Conservation (phyloP, 2,329 filamentous ascomycete genomes). For the Elsinoe necatrix region DNA sequence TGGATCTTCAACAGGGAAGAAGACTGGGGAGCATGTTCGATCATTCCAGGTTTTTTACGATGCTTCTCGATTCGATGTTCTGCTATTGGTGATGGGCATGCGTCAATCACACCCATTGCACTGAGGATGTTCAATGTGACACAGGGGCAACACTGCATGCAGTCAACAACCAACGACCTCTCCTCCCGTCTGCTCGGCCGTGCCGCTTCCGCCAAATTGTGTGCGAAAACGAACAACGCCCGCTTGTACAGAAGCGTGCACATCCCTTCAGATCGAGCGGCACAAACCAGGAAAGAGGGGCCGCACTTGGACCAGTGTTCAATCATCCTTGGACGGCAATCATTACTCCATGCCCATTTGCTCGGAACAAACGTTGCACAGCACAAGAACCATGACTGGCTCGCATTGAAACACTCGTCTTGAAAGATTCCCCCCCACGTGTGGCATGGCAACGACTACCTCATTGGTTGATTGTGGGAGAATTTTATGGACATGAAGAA, state of each 20-base stretch:
- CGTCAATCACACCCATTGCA: neutral
- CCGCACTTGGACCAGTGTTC: neutral
- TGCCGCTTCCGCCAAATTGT: conserved; percentile 1
- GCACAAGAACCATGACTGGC: neutral
- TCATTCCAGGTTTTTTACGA: neutral
- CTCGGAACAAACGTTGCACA: neutral
- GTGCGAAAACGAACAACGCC: conserved; percentile 2
- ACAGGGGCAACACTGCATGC: neutral
- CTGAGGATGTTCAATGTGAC: neutral
- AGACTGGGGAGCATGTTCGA: neutral
- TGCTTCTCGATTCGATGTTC: neutral
- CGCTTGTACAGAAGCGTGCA: conserved; percentile 1
- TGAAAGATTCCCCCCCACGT: conserved; percentile 2
- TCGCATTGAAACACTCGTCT: conserved; percentile 3
- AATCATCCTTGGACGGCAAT: conserved; percentile 4
- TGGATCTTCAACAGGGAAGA: conserved; percentile 2
- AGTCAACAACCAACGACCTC: neutral
- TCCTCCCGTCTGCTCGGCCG: neutral
- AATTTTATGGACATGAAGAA: neutral
- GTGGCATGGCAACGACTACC: neutral
- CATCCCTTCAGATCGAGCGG: conserved; percentile 2
- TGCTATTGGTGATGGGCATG: neutral
- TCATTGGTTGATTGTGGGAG: neutral
- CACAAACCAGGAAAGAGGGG: conserved; percentile 2
- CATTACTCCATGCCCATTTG: conserved; percentile 5